These are phyloP conservation scores for Stylosanthes scabra DNA, from an alignment of 331 rosid species.

Conservation along the genomic window DNA sequence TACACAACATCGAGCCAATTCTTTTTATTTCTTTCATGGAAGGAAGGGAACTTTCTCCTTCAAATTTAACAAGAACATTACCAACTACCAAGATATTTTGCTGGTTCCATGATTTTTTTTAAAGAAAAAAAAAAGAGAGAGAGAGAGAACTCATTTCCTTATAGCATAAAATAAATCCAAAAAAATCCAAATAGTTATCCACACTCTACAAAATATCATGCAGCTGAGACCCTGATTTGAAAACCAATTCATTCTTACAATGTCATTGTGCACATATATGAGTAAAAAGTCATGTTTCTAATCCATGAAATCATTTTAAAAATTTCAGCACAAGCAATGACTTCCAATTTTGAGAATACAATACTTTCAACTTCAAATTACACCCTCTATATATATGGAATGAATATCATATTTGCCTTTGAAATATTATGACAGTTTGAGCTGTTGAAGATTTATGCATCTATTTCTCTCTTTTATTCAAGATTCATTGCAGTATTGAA, in stretches of 20 bases:
- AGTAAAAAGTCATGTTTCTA: background rate
- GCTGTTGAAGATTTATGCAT: slow-evolving; percentile 1
- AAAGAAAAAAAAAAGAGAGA: background rate
- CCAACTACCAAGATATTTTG: slow-evolving; percentile 20
- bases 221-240: background rate
- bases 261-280: background rate
- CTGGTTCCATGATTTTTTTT: slow-evolving; percentile 10
- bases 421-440: background rate
- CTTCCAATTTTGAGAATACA: slow-evolving; percentile 4
- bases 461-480: background rate
- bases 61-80: slow-evolving; percentile 12
- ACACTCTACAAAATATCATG: background rate
- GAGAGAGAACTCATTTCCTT: background rate
- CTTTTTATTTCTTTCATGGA: slow-evolving; percentile 14
- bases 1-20: slow-evolving; percentile 9
- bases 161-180: background rate
- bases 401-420: background rate
- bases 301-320: background rate
- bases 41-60: slow-evolving; percentile 12
- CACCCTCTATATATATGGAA: background rate
- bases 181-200: slow-evolving; percentile 5
- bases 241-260: background rate
- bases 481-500: background rate
- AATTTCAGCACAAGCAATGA: background rate
- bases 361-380: background rate